phyloP scores from a whole-genome alignment of 495 filamentous ascomycete genomes.

The Pseudoneurospora amorphoporcata region DNA sequence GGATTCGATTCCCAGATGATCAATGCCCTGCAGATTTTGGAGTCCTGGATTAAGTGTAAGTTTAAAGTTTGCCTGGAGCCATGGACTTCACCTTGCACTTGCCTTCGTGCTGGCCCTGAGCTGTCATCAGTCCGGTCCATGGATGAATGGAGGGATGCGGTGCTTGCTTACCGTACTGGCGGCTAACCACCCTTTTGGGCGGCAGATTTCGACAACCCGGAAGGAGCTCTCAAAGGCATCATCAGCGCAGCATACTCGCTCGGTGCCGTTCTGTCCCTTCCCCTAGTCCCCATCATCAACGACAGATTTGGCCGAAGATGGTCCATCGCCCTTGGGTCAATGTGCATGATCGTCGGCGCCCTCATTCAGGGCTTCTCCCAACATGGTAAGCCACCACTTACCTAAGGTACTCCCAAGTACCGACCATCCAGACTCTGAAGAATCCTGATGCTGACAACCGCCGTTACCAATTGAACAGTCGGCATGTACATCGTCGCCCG shows the following conservation, averaged over 20 bases:
- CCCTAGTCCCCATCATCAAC: constrained; percentile 47
- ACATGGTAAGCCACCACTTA: constrained; percentile 21
- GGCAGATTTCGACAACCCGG: constrained; percentile 27
- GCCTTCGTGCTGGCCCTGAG: background rate
- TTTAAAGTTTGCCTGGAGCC: constrained; percentile 8
- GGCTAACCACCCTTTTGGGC: background rate
- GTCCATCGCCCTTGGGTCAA: constrained; percentile 49
- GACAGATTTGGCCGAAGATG: constrained; percentile 48
- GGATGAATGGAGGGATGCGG: background rate
- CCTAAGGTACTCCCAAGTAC: background rate
- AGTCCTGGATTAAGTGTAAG: constrained; percentile 43
- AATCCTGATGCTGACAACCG: no score
- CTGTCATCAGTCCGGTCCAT: background rate
- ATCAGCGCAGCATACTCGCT: constrained; percentile 41
- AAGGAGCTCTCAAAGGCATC: constrained; percentile 33
- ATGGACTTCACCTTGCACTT: background rate
- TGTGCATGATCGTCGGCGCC: constrained; percentile 49
- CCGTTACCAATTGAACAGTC: constrained; percentile 10
- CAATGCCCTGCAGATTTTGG: constrained; percentile 55
- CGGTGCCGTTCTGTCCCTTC: constrained; percentile 47
- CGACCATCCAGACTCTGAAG: background rate
- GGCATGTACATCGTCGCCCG: constrained; percentile 57
- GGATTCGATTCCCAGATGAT: constrained; percentile 66
- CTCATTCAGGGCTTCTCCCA: constrained; percentile 35
- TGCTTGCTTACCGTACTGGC: background rate